phyloP scores from a whole-genome alignment of 306 rosid species.

The Hippophae rhamnoides region DNA sequence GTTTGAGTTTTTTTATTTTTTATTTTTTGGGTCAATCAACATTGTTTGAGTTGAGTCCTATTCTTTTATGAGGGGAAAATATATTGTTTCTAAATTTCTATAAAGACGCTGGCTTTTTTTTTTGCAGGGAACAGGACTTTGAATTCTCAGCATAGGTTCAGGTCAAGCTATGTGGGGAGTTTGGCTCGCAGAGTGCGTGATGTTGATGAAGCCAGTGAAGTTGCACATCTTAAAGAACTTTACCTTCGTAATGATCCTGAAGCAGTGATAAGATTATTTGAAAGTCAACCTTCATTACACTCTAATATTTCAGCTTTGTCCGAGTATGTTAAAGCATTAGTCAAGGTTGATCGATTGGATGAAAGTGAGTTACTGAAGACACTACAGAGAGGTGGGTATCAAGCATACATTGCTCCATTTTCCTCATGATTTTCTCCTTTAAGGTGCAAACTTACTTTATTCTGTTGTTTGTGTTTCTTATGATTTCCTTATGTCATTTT shows the following conservation, averaged over 20 bases:
- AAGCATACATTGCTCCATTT: constrained; percentile 6
- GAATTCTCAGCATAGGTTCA: constrained; percentile 46
- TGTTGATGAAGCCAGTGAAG: constrained; percentile 67
- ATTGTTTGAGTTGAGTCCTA: no score
- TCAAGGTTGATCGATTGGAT: constrained; percentile 73
- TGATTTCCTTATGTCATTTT: no score
- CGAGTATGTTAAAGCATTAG: constrained; percentile 75
- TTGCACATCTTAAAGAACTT: constrained; percentile 74
- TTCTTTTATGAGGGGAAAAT: no score
- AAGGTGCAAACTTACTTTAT: no score
- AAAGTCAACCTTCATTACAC: constrained; percentile 72
- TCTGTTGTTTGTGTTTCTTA: no score
- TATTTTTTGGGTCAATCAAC: no score
- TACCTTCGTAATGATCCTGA: constrained; percentile 63
- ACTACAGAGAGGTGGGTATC: constrained; percentile 61
- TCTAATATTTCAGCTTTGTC: constrained; percentile 62
- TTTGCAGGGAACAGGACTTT: constrained; percentile 42
- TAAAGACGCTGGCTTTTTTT: not conserved
- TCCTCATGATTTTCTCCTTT: no score
- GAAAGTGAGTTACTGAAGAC: constrained; percentile 70
- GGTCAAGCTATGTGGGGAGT: constrained; percentile 68
- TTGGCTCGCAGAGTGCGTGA: constrained; percentile 60
- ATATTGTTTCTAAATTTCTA: no score
- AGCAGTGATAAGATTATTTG: constrained; percentile 76
- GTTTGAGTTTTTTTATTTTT: no score